phyloP scores from a whole-genome alignment of 2,329 filamentous ascomycete genomes.

The Aspergillus ustus region DNA sequence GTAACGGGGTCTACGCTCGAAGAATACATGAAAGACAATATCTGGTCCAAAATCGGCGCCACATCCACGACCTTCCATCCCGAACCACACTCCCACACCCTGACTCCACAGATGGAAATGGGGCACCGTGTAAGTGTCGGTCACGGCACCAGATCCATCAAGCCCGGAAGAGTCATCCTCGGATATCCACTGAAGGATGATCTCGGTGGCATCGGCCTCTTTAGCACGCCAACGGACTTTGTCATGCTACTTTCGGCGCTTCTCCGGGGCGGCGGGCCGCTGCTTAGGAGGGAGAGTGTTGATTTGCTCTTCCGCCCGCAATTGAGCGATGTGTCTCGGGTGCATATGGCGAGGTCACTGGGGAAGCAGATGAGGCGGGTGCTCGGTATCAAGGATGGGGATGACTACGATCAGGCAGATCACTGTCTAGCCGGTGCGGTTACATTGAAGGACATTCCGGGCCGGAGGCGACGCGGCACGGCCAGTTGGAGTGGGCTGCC shows the following conservation, averaged over 20 bases:
- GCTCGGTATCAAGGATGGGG: not conserved
- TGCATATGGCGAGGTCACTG: not conserved
- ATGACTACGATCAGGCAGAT: not conserved
- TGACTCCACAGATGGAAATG: not conserved
- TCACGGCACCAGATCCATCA: not conserved
- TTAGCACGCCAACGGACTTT: constrained; percentile 2
- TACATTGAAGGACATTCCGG: not conserved
- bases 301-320: not conserved
- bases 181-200: not conserved
- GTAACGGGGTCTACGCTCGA: not conserved
- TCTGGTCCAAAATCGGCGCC: not conserved
- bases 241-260: not conserved
- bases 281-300: not conserved
- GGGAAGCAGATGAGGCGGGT: not conserved
- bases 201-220: constrained; percentile 6
- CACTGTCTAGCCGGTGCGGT: not conserved
- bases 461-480: not conserved
- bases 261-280: not conserved
- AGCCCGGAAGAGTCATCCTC: not conserved
- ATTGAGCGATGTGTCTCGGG: not conserved
- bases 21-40: constrained; percentile 1
- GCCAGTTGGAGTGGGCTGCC: constrained; percentile 4
- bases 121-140: not conserved
- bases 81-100: not conserved
- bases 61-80: not conserved